These are phyloP conservation scores for Alternaria metachromatica DNA, from an alignment of 2,329 filamentous ascomycete species.

Conservation along the genomic window DNA sequence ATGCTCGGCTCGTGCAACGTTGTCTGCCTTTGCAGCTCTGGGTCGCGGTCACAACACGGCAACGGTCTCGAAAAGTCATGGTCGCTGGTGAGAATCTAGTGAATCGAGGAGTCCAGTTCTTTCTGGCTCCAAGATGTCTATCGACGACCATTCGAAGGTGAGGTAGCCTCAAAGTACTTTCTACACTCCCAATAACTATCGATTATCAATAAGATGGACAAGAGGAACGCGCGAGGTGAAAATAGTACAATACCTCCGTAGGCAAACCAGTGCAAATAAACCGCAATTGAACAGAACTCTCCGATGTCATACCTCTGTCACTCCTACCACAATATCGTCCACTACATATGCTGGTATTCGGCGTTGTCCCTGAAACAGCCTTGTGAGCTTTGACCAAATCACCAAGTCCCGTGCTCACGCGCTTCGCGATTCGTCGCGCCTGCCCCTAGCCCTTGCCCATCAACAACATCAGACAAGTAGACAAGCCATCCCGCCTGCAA, in stretches of 20 bases:
- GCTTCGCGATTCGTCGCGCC: constrained; percentile 27
- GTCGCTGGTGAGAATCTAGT: not conserved
- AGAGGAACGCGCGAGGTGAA: not conserved
- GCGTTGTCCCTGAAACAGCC: not conserved
- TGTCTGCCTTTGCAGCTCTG: not conserved
- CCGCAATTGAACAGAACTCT: not conserved
- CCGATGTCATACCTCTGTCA: not conserved
- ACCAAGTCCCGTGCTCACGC: constrained; percentile 39
- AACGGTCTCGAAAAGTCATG: not conserved
- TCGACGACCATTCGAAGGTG: not conserved
- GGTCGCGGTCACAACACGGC: not conserved
- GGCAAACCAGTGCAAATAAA: not conserved
- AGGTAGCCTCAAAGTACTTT: not conserved
- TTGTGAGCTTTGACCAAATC: constrained; percentile 12
- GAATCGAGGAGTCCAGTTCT: not conserved
- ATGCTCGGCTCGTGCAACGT: not conserved
- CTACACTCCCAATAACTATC: not conserved
- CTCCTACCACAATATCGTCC: not conserved
- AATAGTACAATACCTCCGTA: not conserved
- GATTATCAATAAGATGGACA: not conserved
- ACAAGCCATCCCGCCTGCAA: not conserved
- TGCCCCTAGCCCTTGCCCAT: constrained; percentile 13
- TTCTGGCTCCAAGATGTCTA: not conserved
- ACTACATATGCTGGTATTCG: not conserved
- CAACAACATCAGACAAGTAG: constrained; percentile 5